Conservation (phyloP, 768 basidiomycete genomes). For the Serendipita indica region DNA sequence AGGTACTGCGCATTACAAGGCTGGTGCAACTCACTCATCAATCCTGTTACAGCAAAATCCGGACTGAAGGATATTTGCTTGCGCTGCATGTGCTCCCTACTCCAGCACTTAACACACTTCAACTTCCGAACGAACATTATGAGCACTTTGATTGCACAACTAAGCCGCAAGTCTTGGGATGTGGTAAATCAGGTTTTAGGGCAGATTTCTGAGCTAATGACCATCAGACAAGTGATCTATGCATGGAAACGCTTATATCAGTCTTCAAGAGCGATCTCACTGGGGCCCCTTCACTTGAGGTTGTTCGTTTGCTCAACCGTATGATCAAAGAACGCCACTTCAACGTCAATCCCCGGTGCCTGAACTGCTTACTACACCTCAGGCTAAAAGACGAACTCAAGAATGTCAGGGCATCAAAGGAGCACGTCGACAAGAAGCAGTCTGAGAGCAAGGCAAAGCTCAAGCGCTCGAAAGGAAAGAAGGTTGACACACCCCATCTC, state of each 20-base stretch:
- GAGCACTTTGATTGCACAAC: conserved; percentile 62
- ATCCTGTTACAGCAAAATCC: conserved; percentile 35
- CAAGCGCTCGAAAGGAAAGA: conserved; percentile 36
- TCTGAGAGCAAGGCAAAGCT: conserved; percentile 22
- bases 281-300: conserved; percentile 69
- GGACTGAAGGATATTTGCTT: conserved; percentile 56
- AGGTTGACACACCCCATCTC: conserved; percentile 50
- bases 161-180: conserved; percentile 84
- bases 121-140: conserved; percentile 92
- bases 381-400: conserved; percentile 73
- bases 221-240: conserved; percentile 65
- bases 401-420: conserved; percentile 59
- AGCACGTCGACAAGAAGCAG: conserved; percentile 42
- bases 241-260: conserved; percentile 62
- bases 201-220: conserved; percentile 3
- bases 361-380: conserved; percentile 70
- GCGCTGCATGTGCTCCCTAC: conserved; percentile 75
- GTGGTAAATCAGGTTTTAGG: conserved; percentile 35
- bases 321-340: conserved; percentile 93
- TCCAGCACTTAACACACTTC: conserved; percentile 81
- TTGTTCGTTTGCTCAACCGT: conserved; percentile 79
- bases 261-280: conserved; percentile 75
- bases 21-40: conserved; percentile 10
- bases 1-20: conserved; percentile 32
- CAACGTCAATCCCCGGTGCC: conserved; percentile 76